phyloP scores from a whole-genome alignment of 1,139 yeast genomes.

The Hyphopichia pseudoburtonii region DNA sequence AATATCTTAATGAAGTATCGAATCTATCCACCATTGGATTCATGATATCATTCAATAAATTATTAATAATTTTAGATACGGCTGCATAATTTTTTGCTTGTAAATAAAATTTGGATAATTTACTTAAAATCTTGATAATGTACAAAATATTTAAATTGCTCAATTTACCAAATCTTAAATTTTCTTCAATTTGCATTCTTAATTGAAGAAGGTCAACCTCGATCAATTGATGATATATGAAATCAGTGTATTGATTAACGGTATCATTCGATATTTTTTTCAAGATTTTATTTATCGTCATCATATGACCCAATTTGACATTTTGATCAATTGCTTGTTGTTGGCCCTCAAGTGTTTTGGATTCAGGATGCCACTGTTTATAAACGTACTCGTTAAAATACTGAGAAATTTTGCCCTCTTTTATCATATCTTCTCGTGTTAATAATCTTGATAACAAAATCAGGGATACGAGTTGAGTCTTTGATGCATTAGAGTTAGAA shows the following conservation, averaged over 20 bases:
- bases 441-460: slow-evolving; percentile 36
- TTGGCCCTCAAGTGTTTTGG: slow-evolving; percentile 2
- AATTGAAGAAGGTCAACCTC: slow-evolving; percentile 13
- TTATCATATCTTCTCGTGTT: slow-evolving; percentile 29
- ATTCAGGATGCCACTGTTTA: slow-evolving; percentile 17
- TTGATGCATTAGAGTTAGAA: slow-evolving; percentile 24
- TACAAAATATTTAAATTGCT: slow-evolving; percentile 27
- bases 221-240: slow-evolving; percentile 17
- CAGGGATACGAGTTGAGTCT: slow-evolving; percentile 35
- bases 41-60: slow-evolving; percentile 30
- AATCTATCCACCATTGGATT: slow-evolving; percentile 21
- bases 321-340: slow-evolving; percentile 7
- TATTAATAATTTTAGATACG: slow-evolving; percentile 28
- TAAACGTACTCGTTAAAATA: slow-evolving; percentile 17
- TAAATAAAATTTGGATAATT: slow-evolving; percentile 23
- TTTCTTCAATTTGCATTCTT: slow-evolving; percentile 6
- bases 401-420: slow-evolving; percentile 12
- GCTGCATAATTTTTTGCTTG: slow-evolving; percentile 13
- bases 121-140: slow-evolving; percentile 35
- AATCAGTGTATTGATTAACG: slow-evolving; percentile 11
- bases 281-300: slow-evolving; percentile 38
- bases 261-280: slow-evolving; percentile 20
- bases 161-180: slow-evolving; percentile 6
- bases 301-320: slow-evolving; percentile 34
- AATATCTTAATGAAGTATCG: slow-evolving; percentile 35